phyloP scores from a whole-genome alignment of 2,329 filamentous ascomycete genomes.

The Fusarium lateritium region DNA sequence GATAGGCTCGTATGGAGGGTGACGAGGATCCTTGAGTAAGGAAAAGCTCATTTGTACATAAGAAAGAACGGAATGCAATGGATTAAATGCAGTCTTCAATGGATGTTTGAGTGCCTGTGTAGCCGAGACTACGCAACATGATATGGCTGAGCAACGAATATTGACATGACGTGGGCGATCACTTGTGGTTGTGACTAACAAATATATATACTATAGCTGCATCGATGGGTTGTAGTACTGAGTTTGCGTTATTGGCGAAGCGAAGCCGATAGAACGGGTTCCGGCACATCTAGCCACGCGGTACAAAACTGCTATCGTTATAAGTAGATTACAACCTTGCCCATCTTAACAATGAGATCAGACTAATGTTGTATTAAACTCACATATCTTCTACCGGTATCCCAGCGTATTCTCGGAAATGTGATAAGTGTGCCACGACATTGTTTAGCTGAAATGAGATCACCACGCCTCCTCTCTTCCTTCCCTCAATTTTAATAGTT shows the following conservation, averaged over 20 bases:
- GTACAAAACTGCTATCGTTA: neutral
- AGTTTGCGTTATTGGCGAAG: neutral
- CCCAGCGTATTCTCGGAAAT: neutral
- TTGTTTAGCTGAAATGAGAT: neutral
- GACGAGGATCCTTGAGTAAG: constrained; percentile 66
- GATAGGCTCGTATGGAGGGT: constrained; percentile 68
- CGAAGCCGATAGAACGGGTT: neutral
- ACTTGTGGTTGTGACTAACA: neutral
- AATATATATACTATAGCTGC: neutral
- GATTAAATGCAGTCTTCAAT: constrained; percentile 26
- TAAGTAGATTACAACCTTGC: too few species aligned
- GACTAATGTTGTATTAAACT: too few species aligned
- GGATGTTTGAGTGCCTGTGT: constrained; percentile 22
- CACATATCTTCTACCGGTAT: neutral
- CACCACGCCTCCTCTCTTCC: constrained; percentile 8
- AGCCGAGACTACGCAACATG: constrained; percentile 7
- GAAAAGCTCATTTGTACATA: constrained; percentile 56
- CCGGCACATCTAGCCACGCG: neutral
- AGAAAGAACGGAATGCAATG: constrained; percentile 47
- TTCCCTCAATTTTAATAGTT: constrained; percentile 13
- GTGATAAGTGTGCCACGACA: too few species aligned
- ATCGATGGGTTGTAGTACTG: neutral
- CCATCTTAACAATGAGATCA: too few species aligned
- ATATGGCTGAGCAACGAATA: constrained; percentile 8
- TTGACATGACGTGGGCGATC: constrained; percentile 3